Evolutionary conservation across 2,329 filamentous ascomycete genomes (phyloP).

Genomic region (Pseudogymnoascus sp.): DNA sequence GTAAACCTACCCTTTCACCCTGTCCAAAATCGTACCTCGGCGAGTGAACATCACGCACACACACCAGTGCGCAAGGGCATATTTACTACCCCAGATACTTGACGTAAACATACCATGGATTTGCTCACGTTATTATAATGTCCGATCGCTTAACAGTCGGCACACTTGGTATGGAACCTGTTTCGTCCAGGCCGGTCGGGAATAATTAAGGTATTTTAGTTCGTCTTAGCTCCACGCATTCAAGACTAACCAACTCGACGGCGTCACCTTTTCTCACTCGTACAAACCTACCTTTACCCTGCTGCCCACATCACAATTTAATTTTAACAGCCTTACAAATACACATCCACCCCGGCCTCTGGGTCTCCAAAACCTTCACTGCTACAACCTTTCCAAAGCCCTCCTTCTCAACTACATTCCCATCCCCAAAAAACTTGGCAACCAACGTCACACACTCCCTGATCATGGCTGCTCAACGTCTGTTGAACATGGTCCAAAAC

Average conservation of each 20-base stretch:
- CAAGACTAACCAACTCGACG: not conserved
- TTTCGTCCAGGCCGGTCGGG: conserved; percentile 4
- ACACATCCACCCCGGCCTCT: not conserved
- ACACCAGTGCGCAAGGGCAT: not conserved
- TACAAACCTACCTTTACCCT: conserved; percentile 7
- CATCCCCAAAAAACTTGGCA: not conserved
- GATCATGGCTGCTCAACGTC: conserved; percentile 9
- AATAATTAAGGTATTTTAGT: conserved; percentile 8
- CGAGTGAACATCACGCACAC: not conserved
- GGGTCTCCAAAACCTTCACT: not conserved
- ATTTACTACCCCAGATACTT: not conserved
- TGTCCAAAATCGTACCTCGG: not conserved
- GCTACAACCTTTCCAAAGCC: not conserved
- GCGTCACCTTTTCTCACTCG: conserved; percentile 7
- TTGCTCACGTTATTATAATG: not conserved
- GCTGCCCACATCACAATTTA: conserved; percentile 7
- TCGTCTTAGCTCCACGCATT: not conserved
- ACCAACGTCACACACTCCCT: not conserved
- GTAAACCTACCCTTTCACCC: not conserved
- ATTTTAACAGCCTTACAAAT: conserved; percentile 1
- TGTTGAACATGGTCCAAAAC: conserved; percentile 8
- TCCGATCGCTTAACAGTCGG: conserved; percentile 2
- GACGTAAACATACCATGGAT: not conserved
- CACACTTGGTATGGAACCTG: not conserved
- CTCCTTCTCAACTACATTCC: not conserved